Base-by-base conservation (phyloP, 2,329 filamentous ascomycete species). In the Aaosphaeria pasadenensis region DNA sequence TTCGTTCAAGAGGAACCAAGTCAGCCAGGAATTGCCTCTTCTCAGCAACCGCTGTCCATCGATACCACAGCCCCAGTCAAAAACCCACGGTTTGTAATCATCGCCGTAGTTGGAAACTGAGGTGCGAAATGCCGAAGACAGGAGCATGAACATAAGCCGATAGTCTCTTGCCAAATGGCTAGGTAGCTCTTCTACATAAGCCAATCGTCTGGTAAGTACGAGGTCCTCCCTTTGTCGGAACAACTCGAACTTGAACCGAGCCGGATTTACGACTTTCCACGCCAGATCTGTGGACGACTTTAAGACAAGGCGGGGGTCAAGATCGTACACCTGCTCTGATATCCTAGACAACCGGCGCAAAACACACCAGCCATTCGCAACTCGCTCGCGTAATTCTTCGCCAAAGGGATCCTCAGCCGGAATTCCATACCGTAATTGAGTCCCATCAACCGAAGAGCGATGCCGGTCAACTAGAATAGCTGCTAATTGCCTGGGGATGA, bases 1-100 rank as follows among this genome's bases (percentile, higher is more conserved):
- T 52, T 66, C 57, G 11, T 58, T 47, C 32, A 69, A 52, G 4
- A 67, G 50, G 43, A 62, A 68, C 63, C 63, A 69, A 3, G 63
- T 58, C 44, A 67, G 44, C 64, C 64, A 68, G 6, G 59, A 62
- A 32, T 59, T 56, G 9, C 63, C 63, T 45, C 54, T 53, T 24
- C 63, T 55, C 28, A 66, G 43, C 13, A 56, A 45, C 28, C 63
- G 48, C 40, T 57, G 56, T 6, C 56, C 58, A 36, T 63, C 58
- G 13, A 65, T 58, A 5, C 60, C 62, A 29, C 50, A 51, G 7
- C 58, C 58, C 53, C 54, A 62, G 39, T 67, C 64, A 42, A 66
- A 67, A 7, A 60, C 51, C 63, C 58, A 61, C 6, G 53, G 54
- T 48, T 56, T 58, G 47, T 60, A 52, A 6, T 58, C 55, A 6